Percentiles rank a stretch among this genome's conserved stretches.
Evolutionary conservation across 225 moss, liverwort and hornwort species (phyloP).

Genomic region (Pseudoscleropodium purum): DNA sequence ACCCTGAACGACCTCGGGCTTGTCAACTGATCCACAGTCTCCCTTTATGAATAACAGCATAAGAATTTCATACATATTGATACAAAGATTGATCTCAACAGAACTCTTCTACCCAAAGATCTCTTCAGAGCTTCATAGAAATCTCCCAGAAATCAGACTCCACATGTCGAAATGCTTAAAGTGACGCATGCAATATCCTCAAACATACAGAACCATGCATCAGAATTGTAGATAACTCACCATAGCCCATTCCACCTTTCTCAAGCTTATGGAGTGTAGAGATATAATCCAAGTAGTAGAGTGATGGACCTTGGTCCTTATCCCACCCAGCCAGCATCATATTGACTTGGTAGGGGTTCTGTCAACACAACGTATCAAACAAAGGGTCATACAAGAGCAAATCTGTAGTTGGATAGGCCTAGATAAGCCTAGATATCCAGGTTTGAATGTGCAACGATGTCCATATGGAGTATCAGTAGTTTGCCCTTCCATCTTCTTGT

Average conservation of each 20-base stretch:
- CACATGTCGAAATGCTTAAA: background rate
- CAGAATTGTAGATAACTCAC: slow-evolving; percentile 11
- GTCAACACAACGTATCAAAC: background rate
- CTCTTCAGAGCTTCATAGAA: background rate
- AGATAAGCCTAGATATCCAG: background rate
- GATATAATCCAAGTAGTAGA: slow-evolving; percentile 59
- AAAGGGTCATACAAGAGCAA: background rate
- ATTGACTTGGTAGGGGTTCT: slow-evolving; percentile 59
- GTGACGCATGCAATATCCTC: background rate
- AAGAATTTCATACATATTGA: background rate
- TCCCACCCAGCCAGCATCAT: slow-evolving; percentile 66
- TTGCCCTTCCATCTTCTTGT: background rate
- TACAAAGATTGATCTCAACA: background rate
- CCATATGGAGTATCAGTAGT: background rate
- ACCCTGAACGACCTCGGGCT: background rate
- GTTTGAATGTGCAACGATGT: background rate
- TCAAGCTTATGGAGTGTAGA: slow-evolving; percentile 58
- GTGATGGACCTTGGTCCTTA: slow-evolving; percentile 23
- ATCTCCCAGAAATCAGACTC: background rate
- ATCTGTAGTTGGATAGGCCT: slow-evolving; percentile 16
- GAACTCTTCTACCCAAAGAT: background rate
- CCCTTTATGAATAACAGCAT: background rate
- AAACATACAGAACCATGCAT: background rate
- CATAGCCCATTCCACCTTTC: slow-evolving; percentile 57
- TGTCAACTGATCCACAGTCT: background rate